Conservation (phyloP, 805 yeast genomes). For the Allodekkera sacchari region DNA sequence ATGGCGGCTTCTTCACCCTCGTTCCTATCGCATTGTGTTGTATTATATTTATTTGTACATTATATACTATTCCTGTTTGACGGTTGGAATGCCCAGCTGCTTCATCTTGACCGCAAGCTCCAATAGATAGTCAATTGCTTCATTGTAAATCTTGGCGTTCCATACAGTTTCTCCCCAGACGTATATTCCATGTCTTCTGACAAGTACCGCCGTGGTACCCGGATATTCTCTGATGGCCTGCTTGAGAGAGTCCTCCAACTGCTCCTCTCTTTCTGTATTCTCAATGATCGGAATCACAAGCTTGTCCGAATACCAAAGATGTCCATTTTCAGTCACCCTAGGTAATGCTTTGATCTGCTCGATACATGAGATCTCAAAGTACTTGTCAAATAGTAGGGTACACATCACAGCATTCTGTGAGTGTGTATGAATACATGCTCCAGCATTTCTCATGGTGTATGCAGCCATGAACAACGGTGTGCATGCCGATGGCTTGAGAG, state of each 20-base stretch:
- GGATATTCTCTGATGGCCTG: slow-evolving; percentile 66
- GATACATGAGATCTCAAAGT: slow-evolving; percentile 67
- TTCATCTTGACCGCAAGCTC: slow-evolving; percentile 82
- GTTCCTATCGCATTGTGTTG: no score
- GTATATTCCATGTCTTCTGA: slow-evolving; percentile 87
- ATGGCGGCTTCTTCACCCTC: no score
- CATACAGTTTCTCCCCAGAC: slow-evolving; percentile 94
- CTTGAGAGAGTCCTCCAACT: slow-evolving; percentile 58
- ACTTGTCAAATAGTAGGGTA: slow-evolving; percentile 59
- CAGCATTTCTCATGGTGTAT: slow-evolving; percentile 58
- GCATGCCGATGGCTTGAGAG: slow-evolving; percentile 85
- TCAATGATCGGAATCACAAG: slow-evolving; percentile 85
- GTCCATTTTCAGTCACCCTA: slow-evolving; percentile 53
- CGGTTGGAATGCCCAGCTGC: slow-evolving; percentile 54
- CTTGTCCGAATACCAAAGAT: slow-evolving; percentile 64
- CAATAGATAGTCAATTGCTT: slow-evolving; percentile 83
- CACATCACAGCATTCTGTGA: slow-evolving; percentile 83
- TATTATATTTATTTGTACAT: neutral
- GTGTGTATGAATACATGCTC: slow-evolving; percentile 93
- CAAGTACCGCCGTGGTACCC: slow-evolving; percentile 74
- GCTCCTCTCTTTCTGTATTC: slow-evolving; percentile 84
- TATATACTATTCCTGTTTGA: slow-evolving; percentile 12
- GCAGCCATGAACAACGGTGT: slow-evolving; percentile 81
- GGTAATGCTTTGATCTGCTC: slow-evolving; percentile 95
- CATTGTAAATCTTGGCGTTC: slow-evolving; percentile 90